A percentile compares a stretch with the other conserved stretches of the same genome.
These are phyloP conservation scores for Aspergillus olivimuriae DNA, from an alignment of 495 filamentous ascomycete species.

Conservation along the genomic window DNA sequence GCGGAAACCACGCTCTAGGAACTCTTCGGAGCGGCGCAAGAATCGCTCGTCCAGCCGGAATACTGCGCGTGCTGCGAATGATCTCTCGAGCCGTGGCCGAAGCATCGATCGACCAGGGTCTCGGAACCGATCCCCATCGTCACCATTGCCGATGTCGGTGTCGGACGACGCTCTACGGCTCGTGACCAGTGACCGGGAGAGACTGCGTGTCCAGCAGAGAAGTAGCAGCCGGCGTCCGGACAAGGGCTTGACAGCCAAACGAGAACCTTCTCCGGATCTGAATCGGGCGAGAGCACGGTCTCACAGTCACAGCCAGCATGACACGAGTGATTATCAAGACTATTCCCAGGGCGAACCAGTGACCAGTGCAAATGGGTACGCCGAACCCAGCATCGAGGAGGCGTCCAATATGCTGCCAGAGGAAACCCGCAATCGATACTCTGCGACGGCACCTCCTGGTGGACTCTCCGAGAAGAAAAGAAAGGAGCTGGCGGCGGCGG, in stretches of 20 bases:
- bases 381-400: constrained; percentile 14
- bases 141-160: constrained; percentile 64
- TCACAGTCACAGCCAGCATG: constrained; percentile 38
- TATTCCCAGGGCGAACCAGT: constrained; percentile 7
- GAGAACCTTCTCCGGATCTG: constrained; percentile 43
- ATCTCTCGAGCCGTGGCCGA: constrained; percentile 38
- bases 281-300: constrained; percentile 39
- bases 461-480: constrained; percentile 39
- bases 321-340: constrained; percentile 16
- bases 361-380: background rate
- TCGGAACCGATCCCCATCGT: constrained; percentile 67
- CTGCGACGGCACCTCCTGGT: constrained; percentile 21
- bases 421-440: constrained; percentile 17
- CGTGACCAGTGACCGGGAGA: constrained; percentile 55
- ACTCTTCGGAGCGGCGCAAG: constrained; percentile 22
- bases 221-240: constrained; percentile 43
- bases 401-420: constrained; percentile 11
- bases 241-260: constrained; percentile 35
- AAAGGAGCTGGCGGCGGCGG: constrained; percentile 74
- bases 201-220: constrained; percentile 55
- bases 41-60: constrained; percentile 38
- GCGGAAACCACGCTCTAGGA: constrained; percentile 30
- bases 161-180: constrained; percentile 54
- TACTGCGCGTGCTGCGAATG: constrained; percentile 41
- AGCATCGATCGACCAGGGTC: constrained; percentile 54